A percentile compares a stretch with the other conserved stretches of the same genome.
Evolutionary conservation across 2,329 filamentous ascomycete genomes (phyloP).

Genomic region (Xylaria sp.): DNA sequence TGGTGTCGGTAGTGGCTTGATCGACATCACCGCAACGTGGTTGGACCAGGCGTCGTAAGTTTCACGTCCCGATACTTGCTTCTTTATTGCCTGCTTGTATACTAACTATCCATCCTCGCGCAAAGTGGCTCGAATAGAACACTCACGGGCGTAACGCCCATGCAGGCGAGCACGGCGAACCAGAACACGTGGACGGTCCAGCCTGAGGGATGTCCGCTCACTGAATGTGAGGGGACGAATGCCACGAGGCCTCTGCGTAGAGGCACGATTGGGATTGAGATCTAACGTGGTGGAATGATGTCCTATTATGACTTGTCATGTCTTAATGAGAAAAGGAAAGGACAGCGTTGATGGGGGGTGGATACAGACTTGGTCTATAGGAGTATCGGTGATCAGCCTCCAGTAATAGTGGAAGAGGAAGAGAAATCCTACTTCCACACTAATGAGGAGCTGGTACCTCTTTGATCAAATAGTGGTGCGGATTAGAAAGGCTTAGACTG

Average conservation of each 20-base stretch:
- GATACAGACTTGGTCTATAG: not conserved
- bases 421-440: constrained; percentile 1
- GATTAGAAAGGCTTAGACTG: not conserved
- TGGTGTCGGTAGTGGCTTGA: constrained; percentile 37
- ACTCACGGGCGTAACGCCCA: constrained; percentile 32
- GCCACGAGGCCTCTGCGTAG: constrained; percentile 18
- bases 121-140: constrained; percentile 21
- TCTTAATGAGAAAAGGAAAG: not conserved
- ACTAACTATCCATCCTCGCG: not conserved
- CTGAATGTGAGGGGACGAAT: constrained; percentile 19
- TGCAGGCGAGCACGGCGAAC: constrained; percentile 35
- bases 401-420: constrained; percentile 25
- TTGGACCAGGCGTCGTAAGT: constrained; percentile 34
- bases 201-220: constrained; percentile 32
- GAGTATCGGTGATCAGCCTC: not conserved
- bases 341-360: not conserved
- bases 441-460: constrained; percentile 13
- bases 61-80: not conserved
- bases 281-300: constrained; percentile 9
- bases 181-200: constrained; percentile 31
- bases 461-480: not conserved
- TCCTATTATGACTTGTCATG: constrained; percentile 5
- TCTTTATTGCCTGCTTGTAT: too few relatives aligned
- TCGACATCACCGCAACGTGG: constrained; percentile 34
- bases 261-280: constrained; percentile 10